Evolutionary conservation across 2,329 filamentous ascomycete species (phyloP).

Genomic region (Botrytis elliptica): DNA sequence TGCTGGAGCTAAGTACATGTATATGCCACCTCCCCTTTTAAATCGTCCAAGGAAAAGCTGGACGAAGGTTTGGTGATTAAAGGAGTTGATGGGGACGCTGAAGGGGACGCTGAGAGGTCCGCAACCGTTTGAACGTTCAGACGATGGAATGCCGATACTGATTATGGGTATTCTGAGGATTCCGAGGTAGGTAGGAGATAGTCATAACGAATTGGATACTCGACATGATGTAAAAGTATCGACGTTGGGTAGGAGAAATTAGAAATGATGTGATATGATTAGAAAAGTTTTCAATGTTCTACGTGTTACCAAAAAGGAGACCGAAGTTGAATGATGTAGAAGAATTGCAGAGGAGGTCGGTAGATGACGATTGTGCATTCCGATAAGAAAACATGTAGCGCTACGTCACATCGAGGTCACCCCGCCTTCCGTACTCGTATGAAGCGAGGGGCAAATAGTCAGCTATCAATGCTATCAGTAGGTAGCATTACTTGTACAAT

Average conservation of each 20-base stretch:
- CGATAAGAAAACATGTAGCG: neutral
- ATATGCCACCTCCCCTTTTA: neutral
- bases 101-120: neutral
- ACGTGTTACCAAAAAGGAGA: neutral
- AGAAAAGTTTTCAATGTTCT: neutral
- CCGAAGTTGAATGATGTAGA: neutral
- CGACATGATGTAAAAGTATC: neutral
- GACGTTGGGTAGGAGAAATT: neutral
- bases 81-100: neutral
- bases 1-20: neutral
- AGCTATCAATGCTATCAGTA: neutral
- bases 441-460: conserved; percentile 15
- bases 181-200: neutral
- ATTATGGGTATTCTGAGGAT: neutral
- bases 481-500: neutral
- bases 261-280: neutral
- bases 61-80: neutral
- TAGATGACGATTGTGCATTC: neutral
- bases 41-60: neutral
- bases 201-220: neutral
- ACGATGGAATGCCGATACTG: neutral
- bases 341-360: neutral
- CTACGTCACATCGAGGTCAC: neutral
- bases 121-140: neutral
- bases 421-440: neutral